phyloP scores from a whole-genome alignment of 2,329 filamentous ascomycete genomes.

The Apiospora arundinis region DNA sequence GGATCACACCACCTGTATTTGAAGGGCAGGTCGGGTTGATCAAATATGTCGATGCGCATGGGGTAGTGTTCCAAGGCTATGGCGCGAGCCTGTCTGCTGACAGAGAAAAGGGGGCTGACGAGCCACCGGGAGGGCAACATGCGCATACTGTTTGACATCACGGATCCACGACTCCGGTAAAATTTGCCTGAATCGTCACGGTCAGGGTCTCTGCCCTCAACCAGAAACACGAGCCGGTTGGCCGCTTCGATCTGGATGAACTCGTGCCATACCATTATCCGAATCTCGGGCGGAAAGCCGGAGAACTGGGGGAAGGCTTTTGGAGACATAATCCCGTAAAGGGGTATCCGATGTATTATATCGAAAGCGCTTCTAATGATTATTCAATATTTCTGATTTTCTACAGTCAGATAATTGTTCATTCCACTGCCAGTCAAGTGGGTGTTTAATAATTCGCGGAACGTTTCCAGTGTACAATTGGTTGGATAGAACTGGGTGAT shows the following conservation, averaged over 20 bases:
- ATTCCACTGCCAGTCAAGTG: too few relatives aligned
- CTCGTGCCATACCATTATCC: not conserved
- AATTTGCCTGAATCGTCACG: too few relatives aligned
- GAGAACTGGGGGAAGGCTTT: not conserved
- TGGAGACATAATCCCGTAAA: too few relatives aligned
- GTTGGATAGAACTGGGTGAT: too few relatives aligned
- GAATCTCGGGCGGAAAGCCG: not conserved
- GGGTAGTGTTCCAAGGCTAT: not conserved
- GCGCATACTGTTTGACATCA: not conserved
- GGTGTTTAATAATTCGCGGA: too few relatives aligned
- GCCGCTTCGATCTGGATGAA: not conserved
- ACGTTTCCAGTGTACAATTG: too few relatives aligned
- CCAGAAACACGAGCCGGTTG: not conserved
- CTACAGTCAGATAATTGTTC: too few relatives aligned
- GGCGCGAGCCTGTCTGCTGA: not conserved
- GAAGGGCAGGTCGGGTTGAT: not conserved
- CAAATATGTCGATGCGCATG: not conserved
- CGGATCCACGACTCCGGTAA: not conserved
- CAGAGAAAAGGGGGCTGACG: not conserved
- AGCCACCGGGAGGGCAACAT: not conserved
- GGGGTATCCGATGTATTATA: too few relatives aligned
- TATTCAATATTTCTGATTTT: too few relatives aligned
- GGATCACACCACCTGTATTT: not conserved
- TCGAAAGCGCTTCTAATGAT: too few relatives aligned
- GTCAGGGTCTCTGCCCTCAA: not conserved